These are phyloP conservation scores for Lentinula detonsa DNA, from an alignment of 768 basidiomycete species.

Conservation along the genomic window DNA sequence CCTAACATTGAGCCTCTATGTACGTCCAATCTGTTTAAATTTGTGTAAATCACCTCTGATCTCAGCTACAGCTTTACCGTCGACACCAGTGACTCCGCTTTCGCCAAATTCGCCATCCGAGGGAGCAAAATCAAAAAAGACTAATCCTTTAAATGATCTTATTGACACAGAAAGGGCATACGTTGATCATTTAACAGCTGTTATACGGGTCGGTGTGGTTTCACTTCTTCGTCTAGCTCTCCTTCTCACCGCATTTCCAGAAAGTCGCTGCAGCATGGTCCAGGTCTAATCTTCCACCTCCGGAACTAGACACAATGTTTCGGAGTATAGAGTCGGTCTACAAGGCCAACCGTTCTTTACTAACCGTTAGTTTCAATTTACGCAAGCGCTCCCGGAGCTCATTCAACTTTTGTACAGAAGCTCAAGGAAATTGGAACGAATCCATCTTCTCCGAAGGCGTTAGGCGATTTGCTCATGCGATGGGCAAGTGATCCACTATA, in stretches of 20 bases:
- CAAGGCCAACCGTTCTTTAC: constrained; percentile 80
- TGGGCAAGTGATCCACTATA: constrained; percentile 60
- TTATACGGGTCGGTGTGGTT: constrained; percentile 71
- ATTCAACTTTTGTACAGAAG: constrained; percentile 47
- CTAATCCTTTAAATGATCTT: constrained; percentile 86
- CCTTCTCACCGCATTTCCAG: constrained; percentile 33
- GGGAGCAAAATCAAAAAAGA: constrained; percentile 47
- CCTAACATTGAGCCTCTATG: not conserved
- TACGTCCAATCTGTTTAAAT: not conserved
- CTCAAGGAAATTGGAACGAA: constrained; percentile 90
- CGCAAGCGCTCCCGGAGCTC: not conserved
- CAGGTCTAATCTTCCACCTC: constrained; percentile 87
- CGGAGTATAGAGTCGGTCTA: constrained; percentile 88
- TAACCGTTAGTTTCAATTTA: constrained; percentile 34
- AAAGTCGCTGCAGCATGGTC: constrained; percentile 99
- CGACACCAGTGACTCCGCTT: constrained; percentile 30
- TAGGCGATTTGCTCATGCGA: constrained; percentile 94
- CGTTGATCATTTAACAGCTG: constrained; percentile 82
- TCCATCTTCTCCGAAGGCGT: constrained; percentile 87
- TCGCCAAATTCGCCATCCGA: constrained; percentile 24
- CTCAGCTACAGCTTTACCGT: constrained; percentile 19
- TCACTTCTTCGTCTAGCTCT: not conserved
- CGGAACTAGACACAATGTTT: constrained; percentile 91
- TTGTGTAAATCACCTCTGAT: not conserved
- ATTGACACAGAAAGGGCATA: constrained; percentile 91